Percentiles rank a stretch among this genome's conserved stretches.
Conservation (phyloP, 2,329 filamentous ascomycete species). For the Exophiala phaeomuriformis region DNA sequence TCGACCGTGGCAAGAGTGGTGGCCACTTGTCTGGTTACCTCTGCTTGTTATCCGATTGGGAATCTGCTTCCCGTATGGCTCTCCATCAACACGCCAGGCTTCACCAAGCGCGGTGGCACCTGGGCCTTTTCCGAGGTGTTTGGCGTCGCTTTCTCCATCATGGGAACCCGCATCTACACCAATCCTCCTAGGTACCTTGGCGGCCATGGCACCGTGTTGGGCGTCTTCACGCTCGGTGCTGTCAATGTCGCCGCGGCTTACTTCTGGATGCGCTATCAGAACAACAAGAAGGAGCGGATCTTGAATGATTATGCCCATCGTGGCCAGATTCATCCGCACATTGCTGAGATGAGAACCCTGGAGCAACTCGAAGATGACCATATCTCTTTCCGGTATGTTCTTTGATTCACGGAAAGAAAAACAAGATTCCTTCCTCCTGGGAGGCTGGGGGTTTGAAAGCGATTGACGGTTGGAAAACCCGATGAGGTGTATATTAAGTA, state of each 20-base stretch:
- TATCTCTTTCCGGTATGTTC: not conserved
- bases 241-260: not conserved
- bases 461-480: too few species aligned
- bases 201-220: constrained; percentile 10
- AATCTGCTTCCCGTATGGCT: constrained; percentile 8
- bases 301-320: not conserved
- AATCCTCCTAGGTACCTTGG: constrained; percentile 11
- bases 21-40: constrained; percentile 4
- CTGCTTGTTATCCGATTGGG: constrained; percentile 6
- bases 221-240: constrained; percentile 1
- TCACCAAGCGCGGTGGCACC: constrained; percentile 12
- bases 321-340: not conserved
- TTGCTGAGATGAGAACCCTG: not conserved
- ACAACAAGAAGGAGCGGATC: not conserved
- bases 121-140: constrained; percentile 11
- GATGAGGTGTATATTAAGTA: too few species aligned
- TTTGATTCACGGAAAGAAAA: not conserved
- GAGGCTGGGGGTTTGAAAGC: too few species aligned
- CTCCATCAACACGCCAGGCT: constrained; percentile 5
- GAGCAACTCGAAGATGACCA: not conserved
- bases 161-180: constrained; percentile 12
- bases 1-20: constrained; percentile 6
- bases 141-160: constrained; percentile 7
- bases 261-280: not conserved
- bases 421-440: too few species aligned